A percentile compares a stretch with the other conserved stretches of the same genome.
These are phyloP conservation scores for Cordyceps militaris DNA, from an alignment of 2,329 filamentous ascomycete genomes.

Conservation along the genomic window DNA sequence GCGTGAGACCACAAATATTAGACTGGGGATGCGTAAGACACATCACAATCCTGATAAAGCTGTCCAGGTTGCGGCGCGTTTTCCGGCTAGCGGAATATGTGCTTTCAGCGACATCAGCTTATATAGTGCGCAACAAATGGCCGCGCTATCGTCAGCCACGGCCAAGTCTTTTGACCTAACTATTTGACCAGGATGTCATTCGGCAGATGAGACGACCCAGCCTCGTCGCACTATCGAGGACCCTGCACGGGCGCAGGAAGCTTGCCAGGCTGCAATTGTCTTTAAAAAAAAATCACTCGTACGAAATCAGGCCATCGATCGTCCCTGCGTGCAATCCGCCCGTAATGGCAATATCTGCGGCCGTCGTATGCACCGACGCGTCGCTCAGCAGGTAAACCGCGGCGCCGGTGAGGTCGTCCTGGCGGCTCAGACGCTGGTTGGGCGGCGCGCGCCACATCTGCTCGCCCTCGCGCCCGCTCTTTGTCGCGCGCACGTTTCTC, in stretches of 20 bases:
- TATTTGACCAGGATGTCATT: not conserved
- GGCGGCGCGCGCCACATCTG: conserved; percentile 33
- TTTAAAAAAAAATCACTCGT: conserved; percentile 17
- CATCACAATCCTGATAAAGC: not conserved
- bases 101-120: not conserved
- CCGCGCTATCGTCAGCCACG: not conserved
- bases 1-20: not conserved
- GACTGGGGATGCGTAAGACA: not conserved
- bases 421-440: conserved; percentile 31
- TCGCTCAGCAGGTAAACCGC: conserved; percentile 38
- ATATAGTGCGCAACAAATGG: not conserved
- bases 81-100: not conserved
- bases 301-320: conserved; percentile 30
- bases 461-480: conserved; percentile 26
- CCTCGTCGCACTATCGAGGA: too few species aligned
- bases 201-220: not conserved
- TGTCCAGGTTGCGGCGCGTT: not conserved
- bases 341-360: conserved; percentile 36
- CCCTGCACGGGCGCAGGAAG: too few species aligned
- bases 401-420: conserved; percentile 36
- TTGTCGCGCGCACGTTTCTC: conserved; percentile 23
- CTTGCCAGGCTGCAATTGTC: too few species aligned
- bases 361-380: conserved; percentile 35
- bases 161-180: too few species aligned
- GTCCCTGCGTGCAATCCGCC: conserved; percentile 36